Evolutionary conservation across 2,329 filamentous ascomycete species (phyloP), one percentile per base, ranked within the genome.

Genomic region (Ophiostoma ulmi): DNA sequence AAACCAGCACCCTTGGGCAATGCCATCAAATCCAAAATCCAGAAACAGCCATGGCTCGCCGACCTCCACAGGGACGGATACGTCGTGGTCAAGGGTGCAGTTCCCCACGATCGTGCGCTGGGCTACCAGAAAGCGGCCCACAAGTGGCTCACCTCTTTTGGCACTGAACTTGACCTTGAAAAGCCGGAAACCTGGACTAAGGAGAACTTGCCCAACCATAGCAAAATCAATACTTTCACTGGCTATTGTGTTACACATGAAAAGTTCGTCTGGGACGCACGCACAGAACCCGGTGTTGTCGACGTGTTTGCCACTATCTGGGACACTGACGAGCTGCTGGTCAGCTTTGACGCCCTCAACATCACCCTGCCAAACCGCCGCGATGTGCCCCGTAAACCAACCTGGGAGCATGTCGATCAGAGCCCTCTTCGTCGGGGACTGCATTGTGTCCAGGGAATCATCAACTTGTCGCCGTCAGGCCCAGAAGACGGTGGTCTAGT

Each of bases 321-420:
- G 78, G 77, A 75, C 17, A 80, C 78, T 0, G 71, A 77, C 14
- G 77, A 81, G 61, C 75, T 81, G 7, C 74, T 81, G 1, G 75
- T 74, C 63, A 78, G 76, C 5, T 81, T 81, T 61, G 80, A 81
- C 71, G 74, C 74, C n/a, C 74, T 80, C 73, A 81, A 81, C 73
- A 71, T 81, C 38, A 80, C 79, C 1, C 73, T 81, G 4, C 80
- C 80, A 5, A 75, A 76, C 71, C 76, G 76, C 41, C 26, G 10
- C 5, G 71, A 70, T 35, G 63, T 68, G 35, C 48, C 70, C 20
- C 65, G 55, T 6, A 77, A 75, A 26, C 68, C 44, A 11, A 73
- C 79, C 2, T 82, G 80, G 80, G 77, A 77, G 26, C 80, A 82
- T 67, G 72, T 77, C 35, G 79, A 80, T 71, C 78, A 79, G 73